Conservation (phyloP, 129 eudicot genomes). For the Flaveria robusta region DNA sequence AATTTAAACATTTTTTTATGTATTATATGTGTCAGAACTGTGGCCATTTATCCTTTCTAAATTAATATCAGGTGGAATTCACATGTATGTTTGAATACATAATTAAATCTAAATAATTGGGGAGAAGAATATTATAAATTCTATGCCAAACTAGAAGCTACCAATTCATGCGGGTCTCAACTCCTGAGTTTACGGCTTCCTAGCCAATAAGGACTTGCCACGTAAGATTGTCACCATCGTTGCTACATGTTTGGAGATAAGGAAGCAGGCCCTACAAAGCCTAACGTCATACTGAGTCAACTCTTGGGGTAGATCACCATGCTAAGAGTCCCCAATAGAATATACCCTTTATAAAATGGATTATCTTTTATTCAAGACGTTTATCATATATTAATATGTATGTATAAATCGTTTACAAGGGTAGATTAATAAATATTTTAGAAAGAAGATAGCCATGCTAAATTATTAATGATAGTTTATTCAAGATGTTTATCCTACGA, state of each 20-base stretch:
- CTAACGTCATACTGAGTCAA: conserved; percentile 27
- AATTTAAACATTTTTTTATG: background rate
- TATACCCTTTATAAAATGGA: too few relatives aligned
- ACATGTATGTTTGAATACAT: conserved; percentile 4
- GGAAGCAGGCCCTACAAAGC: conserved; percentile 36
- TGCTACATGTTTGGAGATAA: conserved; percentile 40
- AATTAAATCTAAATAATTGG: conserved; percentile 6
- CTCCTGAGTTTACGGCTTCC: conserved; percentile 34
- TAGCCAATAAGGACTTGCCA: conserved; percentile 19
- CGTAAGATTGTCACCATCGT: conserved; percentile 28
- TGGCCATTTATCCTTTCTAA: background rate
- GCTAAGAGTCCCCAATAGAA: background rate
- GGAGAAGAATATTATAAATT: conserved; percentile 13
- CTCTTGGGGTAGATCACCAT: conserved; percentile 26
- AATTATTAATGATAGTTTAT: too few relatives aligned
- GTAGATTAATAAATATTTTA: too few relatives aligned
- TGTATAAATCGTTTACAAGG: too few relatives aligned
- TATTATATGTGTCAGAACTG: conserved; percentile 9
- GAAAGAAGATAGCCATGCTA: too few relatives aligned
- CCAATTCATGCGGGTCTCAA: conserved; percentile 14
- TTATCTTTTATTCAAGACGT: too few relatives aligned
- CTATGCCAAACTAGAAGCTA: conserved; percentile 1
- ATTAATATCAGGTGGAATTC: conserved; percentile 24
- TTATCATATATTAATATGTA: too few relatives aligned
- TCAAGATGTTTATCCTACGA: too few relatives aligned